Evolutionary conservation across 495 filamentous ascomycete species (phyloP), one percentile per base, ranked within the genome.

Genomic region (Penicillium canescens): DNA sequence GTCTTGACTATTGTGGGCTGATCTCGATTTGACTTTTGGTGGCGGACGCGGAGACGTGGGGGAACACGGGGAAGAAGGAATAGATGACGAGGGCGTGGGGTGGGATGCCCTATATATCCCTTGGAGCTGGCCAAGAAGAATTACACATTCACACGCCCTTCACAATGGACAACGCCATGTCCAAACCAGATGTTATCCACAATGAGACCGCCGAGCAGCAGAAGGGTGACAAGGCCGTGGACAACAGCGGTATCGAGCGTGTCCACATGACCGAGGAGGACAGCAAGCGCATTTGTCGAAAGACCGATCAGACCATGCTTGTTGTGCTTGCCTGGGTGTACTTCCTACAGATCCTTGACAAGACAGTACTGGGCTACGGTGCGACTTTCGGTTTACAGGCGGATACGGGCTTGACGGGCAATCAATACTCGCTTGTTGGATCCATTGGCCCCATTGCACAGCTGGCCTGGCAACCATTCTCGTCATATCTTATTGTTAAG

Each of bases 391-490:
- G 84, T n/a, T 66, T 88, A 14, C 69, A 72, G 33, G 61, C 76
- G 24, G 82, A 84, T 52, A 79, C 78, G 0, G 46, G 75, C 21
- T 74, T 87, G 13, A 74, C 66, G 0, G 82, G 82, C 6, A 76
- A 82, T 56, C 73, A 87, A 54, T 87, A 86, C 61, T 86, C 83
- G 0, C 55, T 86, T 0, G 56, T 88, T 4, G 82, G 84, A 1
- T 83, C 80, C 4, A 85, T 87, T 23, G 78, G 77, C 1, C 79
- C 84, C 1, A 84, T 86, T 51, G 84, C 84, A 9, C 84, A 87
- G 66, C 73, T 88, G 43, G 77, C 69, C 28, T 86, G 82, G 83
- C 84, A 86, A 65, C 85, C 84, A 2, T 82, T 86, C 63, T 86
- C 85, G 1, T 82, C 81, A 1, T 69, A 76, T 43, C 68, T 88